Evolutionary conservation across 2,329 filamentous ascomycete genomes (phyloP), one percentile per base, ranked within the genome.

Genomic region (Aspergillus pseudoterreus): DNA sequence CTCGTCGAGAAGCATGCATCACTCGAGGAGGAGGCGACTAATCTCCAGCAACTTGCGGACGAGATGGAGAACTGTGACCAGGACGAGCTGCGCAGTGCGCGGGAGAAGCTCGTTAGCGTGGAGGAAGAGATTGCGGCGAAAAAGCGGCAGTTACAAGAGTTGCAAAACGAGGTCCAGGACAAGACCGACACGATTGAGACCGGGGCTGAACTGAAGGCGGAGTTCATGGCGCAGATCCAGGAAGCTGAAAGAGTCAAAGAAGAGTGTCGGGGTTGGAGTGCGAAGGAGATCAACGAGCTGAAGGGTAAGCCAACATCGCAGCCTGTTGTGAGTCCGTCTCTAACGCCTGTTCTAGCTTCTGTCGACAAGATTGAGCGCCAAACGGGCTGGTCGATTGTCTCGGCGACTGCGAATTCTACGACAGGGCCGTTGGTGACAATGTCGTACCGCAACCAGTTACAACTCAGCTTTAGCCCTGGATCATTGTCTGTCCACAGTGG

Each of bases 211-310:
- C 80, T 83, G 62, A 96, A 92, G 67, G 72, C 83, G 49, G 80
- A 84, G 60, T 90, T 82, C 58, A 64, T 86, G 27, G 79, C 82
- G 24, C 88, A 94, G 44, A 96, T 95, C 52, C 81, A 83, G 52
- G 86, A 90, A 62, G 89, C 92, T 0, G 91, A 96, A 68, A 85
- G 84, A 57, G 78, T 95, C 22, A 83, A 88, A 55, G 91, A 96
- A 67, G 88, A 95, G 63, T 95, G 88, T 67, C 84, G 92, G 48
- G 92, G 92, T 36, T 96, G 92, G 86, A 92, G 86, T 51, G 83
- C 86, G 47, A 85, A 81, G 24, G 94, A 97, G 71, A 89, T 97
- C 57, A 81, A 81, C 57, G 75, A 77, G 36, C 77, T 95, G n/a
- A 91, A 92, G 80, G 82, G 88, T 89, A 78, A 66, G 76, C 64